phyloP scores from a whole-genome alignment of 192 early-diverging fungal genomes.

The Linnemannia zychae region DNA sequence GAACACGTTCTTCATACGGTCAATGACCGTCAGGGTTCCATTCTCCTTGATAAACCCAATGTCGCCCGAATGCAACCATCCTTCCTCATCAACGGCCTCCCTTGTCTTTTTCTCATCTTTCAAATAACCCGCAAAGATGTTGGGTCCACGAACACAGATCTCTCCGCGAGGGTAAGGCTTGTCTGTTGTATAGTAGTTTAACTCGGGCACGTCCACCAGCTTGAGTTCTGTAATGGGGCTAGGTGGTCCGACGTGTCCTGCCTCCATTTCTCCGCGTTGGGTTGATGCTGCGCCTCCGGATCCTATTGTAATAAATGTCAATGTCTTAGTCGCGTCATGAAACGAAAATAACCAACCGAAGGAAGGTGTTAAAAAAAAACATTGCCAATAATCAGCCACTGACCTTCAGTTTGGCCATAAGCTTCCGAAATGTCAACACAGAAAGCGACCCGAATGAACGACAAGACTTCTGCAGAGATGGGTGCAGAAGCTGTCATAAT shows the following conservation, averaged over 20 bases:
- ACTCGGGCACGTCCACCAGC: slow-evolving; percentile 86
- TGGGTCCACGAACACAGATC: slow-evolving; percentile 80
- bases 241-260: slow-evolving; percentile 87
- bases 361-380: too few relatives aligned
- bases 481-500: slow-evolving; percentile 85
- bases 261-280: slow-evolving; percentile 68
- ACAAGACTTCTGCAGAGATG: slow-evolving; percentile 79
- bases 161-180: slow-evolving; percentile 87
- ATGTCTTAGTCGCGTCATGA: neutral
- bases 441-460: slow-evolving; percentile 87
- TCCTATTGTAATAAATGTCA: neutral
- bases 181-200: slow-evolving; percentile 83
- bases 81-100: slow-evolving; percentile 82
- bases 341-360: neutral
- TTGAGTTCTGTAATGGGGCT: slow-evolving; percentile 71
- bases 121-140: slow-evolving; percentile 82
- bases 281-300: slow-evolving; percentile 66
- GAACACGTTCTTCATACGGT: slow-evolving; percentile 86
- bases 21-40: slow-evolving; percentile 80
- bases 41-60: slow-evolving; percentile 75
- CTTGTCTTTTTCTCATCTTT: slow-evolving; percentile 82
- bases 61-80: slow-evolving; percentile 91
- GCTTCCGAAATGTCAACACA: slow-evolving; percentile 81
- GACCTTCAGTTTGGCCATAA: slow-evolving; percentile 87
- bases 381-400: neutral